Conservation (phyloP, 2,329 filamentous ascomycete species). For the Ophiostoma sp. region DNA sequence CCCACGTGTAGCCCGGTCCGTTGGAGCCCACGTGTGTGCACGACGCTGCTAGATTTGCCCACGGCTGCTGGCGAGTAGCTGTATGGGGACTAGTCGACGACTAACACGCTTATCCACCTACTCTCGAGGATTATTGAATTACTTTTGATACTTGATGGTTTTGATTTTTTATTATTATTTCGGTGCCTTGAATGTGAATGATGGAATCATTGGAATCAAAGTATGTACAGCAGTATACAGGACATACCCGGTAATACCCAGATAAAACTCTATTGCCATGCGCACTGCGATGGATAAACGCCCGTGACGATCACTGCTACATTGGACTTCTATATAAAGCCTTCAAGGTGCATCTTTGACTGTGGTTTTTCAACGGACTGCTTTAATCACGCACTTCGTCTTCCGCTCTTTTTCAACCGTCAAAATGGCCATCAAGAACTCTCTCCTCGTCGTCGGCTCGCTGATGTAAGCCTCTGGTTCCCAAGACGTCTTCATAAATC, state of each 20-base stretch:
- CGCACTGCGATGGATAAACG: neutral
- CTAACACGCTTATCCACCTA: neutral
- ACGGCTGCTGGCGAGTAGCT: neutral
- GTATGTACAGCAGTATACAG: neutral
- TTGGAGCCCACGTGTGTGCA: neutral
- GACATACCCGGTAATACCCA: neutral
- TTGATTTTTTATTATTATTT: neutral
- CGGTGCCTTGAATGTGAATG: neutral
- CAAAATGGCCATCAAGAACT: constrained; percentile 11
- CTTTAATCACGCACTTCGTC: neutral
- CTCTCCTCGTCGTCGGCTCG: neutral
- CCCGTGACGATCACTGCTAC: neutral
- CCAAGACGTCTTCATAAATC: neutral
- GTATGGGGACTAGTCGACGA: neutral
- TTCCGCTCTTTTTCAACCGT: neutral
- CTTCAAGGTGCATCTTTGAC: neutral
- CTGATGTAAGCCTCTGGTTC: neutral
- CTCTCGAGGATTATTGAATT: neutral
- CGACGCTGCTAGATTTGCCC: neutral
- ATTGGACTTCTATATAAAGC: neutral
- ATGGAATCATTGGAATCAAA: neutral
- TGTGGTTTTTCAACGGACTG: neutral
- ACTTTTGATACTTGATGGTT: neutral
- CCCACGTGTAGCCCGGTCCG: neutral
- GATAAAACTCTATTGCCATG: neutral